Base-by-base conservation (phyloP, 441 rosid species). In the Adansonia grandidieri region DNA sequence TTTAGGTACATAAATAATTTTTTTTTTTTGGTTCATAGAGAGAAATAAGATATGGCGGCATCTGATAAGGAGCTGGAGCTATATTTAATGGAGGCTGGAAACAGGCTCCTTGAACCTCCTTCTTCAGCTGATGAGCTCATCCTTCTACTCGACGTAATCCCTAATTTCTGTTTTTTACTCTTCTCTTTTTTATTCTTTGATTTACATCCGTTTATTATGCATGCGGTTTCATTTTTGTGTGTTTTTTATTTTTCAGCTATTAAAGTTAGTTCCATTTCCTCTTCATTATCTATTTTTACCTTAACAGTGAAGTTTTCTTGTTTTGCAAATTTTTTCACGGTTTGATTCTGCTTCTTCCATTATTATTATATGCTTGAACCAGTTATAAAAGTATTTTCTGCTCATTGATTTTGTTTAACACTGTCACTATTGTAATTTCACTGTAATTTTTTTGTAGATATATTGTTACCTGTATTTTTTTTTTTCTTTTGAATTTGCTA, bases 61-160 rank as follows among this genome's bases (percentile, higher is more conserved):
- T 70, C 90, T 37, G 93, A 89, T 73, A 86, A 82, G 71, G 97
- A 89, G 86, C 87, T 92, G 11, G 95, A 93, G 80, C 88, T 85
- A 20, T 94, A 88, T 90, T 91, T 97, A 75, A 7, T 77, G 80
- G 93, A 92, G 78, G 92, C 98, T 37, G 98, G 96, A 28, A 87
- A 81, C 44, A 91, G 73, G 87, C 95, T 97, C 68, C 48, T 84
- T 53, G 83, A 88, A 71, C 94, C 93, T 67, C 92, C 97, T 72
- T 56, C 90, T 57, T 84, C 91, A 1, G 87, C 88, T 50, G 93
- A 91, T 20, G 95, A 92, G 60, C 97, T 97, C 79, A 94, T 95
- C 79, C 78, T 85, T 78, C 92, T 95, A 73, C 97, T 97, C 22
- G 95, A 97, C 68, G 99, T 97, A 84, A 87, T 92, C 81, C 63